Percentiles rank a stretch among this genome's conserved stretches.
Evolutionary conservation across 2,329 filamentous ascomycete genomes (phyloP).

Genomic region (Beauveria sp.): DNA sequence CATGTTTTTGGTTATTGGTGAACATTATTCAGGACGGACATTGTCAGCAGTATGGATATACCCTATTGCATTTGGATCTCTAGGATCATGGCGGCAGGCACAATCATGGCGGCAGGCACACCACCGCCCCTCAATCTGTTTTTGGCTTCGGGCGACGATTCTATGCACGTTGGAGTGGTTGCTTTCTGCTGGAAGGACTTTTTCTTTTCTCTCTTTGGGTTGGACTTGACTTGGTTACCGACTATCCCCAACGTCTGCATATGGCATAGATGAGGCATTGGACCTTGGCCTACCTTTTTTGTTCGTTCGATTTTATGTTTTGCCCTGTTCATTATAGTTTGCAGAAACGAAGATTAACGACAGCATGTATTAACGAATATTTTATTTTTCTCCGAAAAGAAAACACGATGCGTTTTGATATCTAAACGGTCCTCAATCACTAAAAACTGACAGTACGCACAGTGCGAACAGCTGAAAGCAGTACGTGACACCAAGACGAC

Average conservation of each 20-base stretch:
- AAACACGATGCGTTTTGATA: too few relatives aligned
- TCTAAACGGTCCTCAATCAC: too few relatives aligned
- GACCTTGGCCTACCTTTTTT: background rate
- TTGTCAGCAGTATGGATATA: background rate
- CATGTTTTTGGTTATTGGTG: background rate
- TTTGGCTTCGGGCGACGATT: background rate
- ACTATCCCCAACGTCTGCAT: background rate
- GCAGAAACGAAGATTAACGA: constrained; percentile 3
- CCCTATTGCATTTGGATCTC: background rate
- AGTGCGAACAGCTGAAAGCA: background rate
- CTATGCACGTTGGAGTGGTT: background rate
- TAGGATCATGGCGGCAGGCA: background rate
- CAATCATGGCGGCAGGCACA: background rate
- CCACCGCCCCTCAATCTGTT: too few relatives aligned
- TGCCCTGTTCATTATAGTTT: background rate
- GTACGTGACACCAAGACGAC: background rate
- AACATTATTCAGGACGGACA: background rate
- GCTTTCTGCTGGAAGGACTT: background rate
- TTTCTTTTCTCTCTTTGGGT: background rate
- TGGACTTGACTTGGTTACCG: background rate
- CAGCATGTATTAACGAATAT: constrained; percentile 9
- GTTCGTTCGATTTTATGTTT: background rate
- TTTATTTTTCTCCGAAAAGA: background rate
- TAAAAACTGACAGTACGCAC: too few relatives aligned
- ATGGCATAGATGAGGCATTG: constrained; percentile 7